Conservation (phyloP, 306 rosid species). For the Fragaria nilgerrensis region DNA sequence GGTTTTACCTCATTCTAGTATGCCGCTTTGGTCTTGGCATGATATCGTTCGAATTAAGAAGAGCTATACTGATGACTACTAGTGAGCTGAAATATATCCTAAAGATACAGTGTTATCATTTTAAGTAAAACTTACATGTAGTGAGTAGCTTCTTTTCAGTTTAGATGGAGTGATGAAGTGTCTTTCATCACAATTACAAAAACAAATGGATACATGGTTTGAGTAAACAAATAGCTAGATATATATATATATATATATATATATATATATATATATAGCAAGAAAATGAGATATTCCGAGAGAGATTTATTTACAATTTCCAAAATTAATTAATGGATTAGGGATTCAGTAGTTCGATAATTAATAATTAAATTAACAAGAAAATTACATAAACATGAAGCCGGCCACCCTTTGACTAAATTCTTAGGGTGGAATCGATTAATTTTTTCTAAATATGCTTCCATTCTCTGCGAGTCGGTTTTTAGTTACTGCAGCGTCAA, state of each 20-base stretch:
- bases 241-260: too few relatives aligned
- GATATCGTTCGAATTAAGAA: background rate
- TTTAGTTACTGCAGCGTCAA: slow-evolving; percentile 23
- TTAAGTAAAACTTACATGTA: too few relatives aligned
- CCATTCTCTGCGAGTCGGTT: slow-evolving; percentile 25
- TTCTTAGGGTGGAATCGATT: slow-evolving; percentile 23
- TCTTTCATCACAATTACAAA: background rate
- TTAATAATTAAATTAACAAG: slow-evolving; percentile 12
- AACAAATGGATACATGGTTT: background rate
- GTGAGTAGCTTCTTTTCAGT: background rate
- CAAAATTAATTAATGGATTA: slow-evolving; percentile 9
- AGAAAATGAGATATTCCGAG: background rate
- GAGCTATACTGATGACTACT: background rate
- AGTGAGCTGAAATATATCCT: background rate
- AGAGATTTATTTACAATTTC: slow-evolving; percentile 18
- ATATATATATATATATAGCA: too few relatives aligned
- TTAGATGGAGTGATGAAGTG: background rate
- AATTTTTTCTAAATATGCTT: background rate
- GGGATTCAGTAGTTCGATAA: slow-evolving; percentile 4
- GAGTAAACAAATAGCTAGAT: background rate
- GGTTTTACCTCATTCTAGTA: background rate
- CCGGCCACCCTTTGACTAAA: slow-evolving; percentile 33
- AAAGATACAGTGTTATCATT: too few relatives aligned
- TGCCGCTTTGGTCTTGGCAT: background rate
- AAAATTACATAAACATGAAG: slow-evolving; percentile 31